Base-by-base conservation (phyloP, 306 rosid species). In the Casuarina equisetifolia region DNA sequence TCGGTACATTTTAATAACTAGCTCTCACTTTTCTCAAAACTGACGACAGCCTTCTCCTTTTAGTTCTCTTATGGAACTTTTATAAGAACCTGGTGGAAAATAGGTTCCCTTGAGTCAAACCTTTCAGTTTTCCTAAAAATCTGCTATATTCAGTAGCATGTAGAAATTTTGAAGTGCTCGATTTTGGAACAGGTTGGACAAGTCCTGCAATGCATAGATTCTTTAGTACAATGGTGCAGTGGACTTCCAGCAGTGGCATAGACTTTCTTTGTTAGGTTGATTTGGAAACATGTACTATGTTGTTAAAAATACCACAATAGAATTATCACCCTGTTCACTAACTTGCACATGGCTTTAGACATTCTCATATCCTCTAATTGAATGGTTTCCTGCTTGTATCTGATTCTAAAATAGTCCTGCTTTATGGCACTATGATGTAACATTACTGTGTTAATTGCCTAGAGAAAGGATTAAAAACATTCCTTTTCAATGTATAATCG, bases 401-500 rank as follows among this genome's bases (percentile, higher is more conserved):
- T 36, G 25, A 32, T 40, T 15, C 15, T 42, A 42, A 40, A 40
- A 19, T 2, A 73, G 44, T 9, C 16, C 11, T 66, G 50, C 52
- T 44, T 25, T 44, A 45, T 53, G 35, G 52, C 45, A 40, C 69
- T 19, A n/a, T 25, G 4, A 19, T 68, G 38, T 36, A 16, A 9
- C 40, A 39, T 64, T 16, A 39, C 13, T 40, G 50, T 0, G 15
- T 25, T 55, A 48, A 49, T 71, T 74, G 4, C 50, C 74, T 16
- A 0, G 70, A 74, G 53, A 9, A 57, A 20, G n/a, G 67, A 50
- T 55, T 68, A 45, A 72, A 74, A 69, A 79, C 51, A 82, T 77
- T 73, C 59, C 74, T 81, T 69, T 17, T 62, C 58, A 62, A 70
- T 72, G 38, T 78, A 7, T 72, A 57, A 78, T 72, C 74, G 71